phyloP scores from a whole-genome alignment of 2,329 filamentous ascomycete species.

The Fusarium abutilonis region DNA sequence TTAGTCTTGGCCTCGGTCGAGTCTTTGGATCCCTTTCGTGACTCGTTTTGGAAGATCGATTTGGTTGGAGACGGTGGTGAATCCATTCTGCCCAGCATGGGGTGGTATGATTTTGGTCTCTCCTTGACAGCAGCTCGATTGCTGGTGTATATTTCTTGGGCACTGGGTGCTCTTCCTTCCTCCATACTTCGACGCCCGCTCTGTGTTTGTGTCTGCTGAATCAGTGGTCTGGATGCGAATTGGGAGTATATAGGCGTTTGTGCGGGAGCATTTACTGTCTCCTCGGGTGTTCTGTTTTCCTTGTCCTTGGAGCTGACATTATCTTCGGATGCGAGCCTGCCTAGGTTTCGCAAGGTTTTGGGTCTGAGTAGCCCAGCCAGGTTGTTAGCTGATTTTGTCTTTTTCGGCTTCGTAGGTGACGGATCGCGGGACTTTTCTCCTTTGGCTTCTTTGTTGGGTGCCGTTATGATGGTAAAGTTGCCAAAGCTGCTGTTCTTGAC shows the following conservation, averaged over 20 bases:
- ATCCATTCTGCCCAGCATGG: constrained; percentile 38
- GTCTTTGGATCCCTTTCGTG: constrained; percentile 44
- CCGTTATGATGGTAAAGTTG: constrained; percentile 57
- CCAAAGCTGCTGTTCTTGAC: constrained; percentile 55
- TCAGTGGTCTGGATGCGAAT: constrained; percentile 58
- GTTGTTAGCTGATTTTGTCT: constrained; percentile 85
- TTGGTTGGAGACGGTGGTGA: constrained; percentile 38
- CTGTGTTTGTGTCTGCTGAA: constrained; percentile 35
- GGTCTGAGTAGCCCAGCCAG: constrained; percentile 80
- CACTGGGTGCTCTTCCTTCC: constrained; percentile 33
- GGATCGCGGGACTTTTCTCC: constrained; percentile 56
- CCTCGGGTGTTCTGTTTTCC: constrained; percentile 77
- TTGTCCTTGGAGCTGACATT: constrained; percentile 72
- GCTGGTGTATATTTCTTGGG: constrained; percentile 33
- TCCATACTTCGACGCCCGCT: constrained; percentile 43
- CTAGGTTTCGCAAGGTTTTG: constrained; percentile 76
- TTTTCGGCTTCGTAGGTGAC: constrained; percentile 73
- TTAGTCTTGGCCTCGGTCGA: constrained; percentile 48
- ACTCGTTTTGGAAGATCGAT: constrained; percentile 34
- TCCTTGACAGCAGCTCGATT: constrained; percentile 50
- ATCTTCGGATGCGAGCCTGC: constrained; percentile 63
- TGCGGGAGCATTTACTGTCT: constrained; percentile 26
- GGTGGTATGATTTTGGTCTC: constrained; percentile 63
- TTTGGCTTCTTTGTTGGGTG: constrained; percentile 53
- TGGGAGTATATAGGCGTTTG: constrained; percentile 84